Evolutionary conservation across 2,329 filamentous ascomycete genomes (phyloP).

Genomic region (Diplodia seriata): DNA sequence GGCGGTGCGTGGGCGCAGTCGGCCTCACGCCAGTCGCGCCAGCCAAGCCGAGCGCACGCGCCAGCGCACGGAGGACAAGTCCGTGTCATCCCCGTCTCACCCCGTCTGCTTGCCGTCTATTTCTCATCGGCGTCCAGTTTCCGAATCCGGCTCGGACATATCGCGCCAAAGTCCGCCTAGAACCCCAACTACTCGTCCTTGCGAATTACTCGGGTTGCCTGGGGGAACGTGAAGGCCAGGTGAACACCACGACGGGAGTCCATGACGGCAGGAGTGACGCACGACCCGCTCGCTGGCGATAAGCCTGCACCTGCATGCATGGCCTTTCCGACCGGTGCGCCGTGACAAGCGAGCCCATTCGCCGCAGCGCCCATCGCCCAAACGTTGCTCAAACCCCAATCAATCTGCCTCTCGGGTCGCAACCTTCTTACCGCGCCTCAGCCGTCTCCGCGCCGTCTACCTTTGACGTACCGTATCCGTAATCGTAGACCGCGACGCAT

Average conservation of each 20-base stretch:
- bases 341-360: constrained; percentile 18
- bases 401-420: constrained; percentile 1
- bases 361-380: neutral
- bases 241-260: neutral
- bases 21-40: constrained; percentile 1
- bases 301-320: neutral
- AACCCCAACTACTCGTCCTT: neutral
- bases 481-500: neutral
- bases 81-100: constrained; percentile 2
- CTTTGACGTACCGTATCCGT: neutral
- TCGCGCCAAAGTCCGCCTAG: neutral
- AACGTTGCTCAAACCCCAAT: constrained; percentile 24
- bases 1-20: neutral
- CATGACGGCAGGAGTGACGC: constrained; percentile 12
- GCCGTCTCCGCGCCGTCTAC: neutral
- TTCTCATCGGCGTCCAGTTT: neutral
- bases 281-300: constrained; percentile 2
- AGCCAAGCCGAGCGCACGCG: neutral
- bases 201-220: too few species aligned
- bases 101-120: neutral
- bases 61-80: neutral
- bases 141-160: neutral
- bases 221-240: too few species aligned
- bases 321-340: constrained; percentile 3
- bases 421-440: neutral